Base-by-base conservation (phyloP, 2,329 filamentous ascomycete species). In the Orbilia oligospora region DNA sequence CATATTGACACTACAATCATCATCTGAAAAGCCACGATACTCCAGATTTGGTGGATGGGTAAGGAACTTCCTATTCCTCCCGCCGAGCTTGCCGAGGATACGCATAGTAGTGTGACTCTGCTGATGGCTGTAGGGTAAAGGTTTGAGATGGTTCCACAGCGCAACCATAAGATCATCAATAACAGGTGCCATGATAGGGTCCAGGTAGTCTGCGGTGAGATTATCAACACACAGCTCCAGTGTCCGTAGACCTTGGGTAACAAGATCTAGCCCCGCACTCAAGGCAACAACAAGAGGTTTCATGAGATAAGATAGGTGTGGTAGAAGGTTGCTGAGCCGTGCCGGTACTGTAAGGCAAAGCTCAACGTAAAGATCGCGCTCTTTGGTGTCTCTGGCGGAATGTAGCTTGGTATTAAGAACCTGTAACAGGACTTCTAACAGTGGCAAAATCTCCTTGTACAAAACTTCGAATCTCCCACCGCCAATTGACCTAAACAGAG, bases 131-230 rank as follows among this genome's bases (percentile, higher is more conserved):
- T 99, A 97, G 0, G 96, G 96, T 80, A 94, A 91, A 6, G 96
- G 97, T 82, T 92, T 92, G 49, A 99, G 88, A 84, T 99, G 97
- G 80, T 97, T 94, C 88, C 97, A 99, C 0, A 99, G 87, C 0
- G 95, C 95, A 56, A 94, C 96, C 96, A 99, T 99, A 53, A 99
- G 87, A 83, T 99, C 96, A 82, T 99, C 95, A 84, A 99, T 98
- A 27, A 98, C 97, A 0, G 96, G 97, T 1, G 95, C 93, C 95
- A 99, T 99, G 82, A 99, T 98, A 0, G 96, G 97, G 82, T 99
- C 96, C 14, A 99, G 87, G 83, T 99, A 99, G 83, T 99, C 96
- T 0, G 96, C 95, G 0, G 97, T 99, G 0, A 99, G 88, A 82
- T 99, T 99, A 80, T 99, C 96, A 18, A 99, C 96, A 82, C 96